Base-by-base conservation (phyloP, 2,329 filamentous ascomycete genomes). In the Clarireedia paspali region DNA sequence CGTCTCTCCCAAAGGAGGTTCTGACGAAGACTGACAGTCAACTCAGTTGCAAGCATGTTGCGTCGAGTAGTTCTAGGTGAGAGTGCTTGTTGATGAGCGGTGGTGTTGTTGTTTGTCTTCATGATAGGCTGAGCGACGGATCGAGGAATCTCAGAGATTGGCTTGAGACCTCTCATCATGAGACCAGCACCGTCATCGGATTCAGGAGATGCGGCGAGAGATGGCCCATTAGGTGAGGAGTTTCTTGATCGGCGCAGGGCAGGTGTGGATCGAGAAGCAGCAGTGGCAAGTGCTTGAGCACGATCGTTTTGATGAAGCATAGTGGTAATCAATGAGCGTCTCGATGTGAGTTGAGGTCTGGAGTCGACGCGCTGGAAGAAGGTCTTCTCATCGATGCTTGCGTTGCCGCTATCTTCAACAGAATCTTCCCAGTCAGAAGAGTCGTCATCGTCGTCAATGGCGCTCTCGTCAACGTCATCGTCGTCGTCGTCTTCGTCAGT, bases 1-100 rank as follows among this genome's bases (percentile, higher is more conserved):
- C 95, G 90, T 52, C 94, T 87, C 71, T 99, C 94, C 88, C 90
- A 95, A 15, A 97, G 81, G 15, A 99, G 84, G 66, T 96, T 89
- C 64, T 91, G 88, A 23, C 94, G 84, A 3, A 99, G 83, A 23
- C 90, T 95, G 70, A 96, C 91, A 2, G 92, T 96, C 54, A 99
- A 77, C 74, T 99, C 94, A 0, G 89, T 95, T 7, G 89, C 87
- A 56, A 99, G 80, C 94, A 99, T 99, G 72, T 96, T 95, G 59
- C 91, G 83, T 51, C 94, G 83, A 0, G 91, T 96, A 0, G 92
- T 96, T 57, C 91, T 84, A 4, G 94, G 94, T 5, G 94, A 97
- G 62, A 96, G 80, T 1, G 90, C 88, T 27, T 85, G 83, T 55
- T 89, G 87, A 62, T 88, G 83, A 49, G 65, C 62, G 27, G 60